Conservation (phyloP, 177 flowering plant genomes). For the Vitis hybrid region DNA sequence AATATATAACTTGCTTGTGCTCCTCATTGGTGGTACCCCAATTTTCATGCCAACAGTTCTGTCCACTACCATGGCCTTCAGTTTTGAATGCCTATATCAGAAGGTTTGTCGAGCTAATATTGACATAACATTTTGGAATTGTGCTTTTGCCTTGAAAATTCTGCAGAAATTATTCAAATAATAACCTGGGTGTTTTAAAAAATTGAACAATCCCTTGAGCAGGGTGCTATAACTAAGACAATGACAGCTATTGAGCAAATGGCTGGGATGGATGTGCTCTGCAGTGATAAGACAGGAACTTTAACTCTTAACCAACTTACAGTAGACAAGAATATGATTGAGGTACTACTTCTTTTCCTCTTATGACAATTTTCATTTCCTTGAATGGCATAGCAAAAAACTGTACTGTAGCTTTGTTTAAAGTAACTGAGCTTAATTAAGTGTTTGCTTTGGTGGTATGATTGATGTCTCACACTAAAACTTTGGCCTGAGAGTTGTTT, state of each 20-base stretch:
- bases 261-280: conserved; percentile 39
- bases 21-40: conserved; percentile 37
- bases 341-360: conserved; percentile 11
- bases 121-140: too few species aligned
- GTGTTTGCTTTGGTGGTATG: too few species aligned
- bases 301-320: conserved; percentile 32
- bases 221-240: conserved; percentile 36
- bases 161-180: too few species aligned
- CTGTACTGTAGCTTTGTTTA: too few species aligned
- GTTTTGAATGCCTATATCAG: conserved; percentile 26
- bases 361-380: background rate
- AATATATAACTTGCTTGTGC: conserved; percentile 30
- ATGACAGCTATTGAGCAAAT: conserved; percentile 39
- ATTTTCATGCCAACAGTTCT: conserved; percentile 38
- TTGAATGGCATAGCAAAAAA: background rate
- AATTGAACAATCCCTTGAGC: background rate
- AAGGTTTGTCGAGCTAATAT: conserved; percentile 6
- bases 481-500: too few species aligned
- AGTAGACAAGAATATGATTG: conserved; percentile 24
- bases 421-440: too few species aligned
- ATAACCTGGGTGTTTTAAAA: too few species aligned
- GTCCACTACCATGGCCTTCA: conserved; percentile 36
- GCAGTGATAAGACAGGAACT: conserved; percentile 38
- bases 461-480: too few species aligned
- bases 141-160: too few species aligned